Conservation (phyloP, 768 basidiomycete genomes). For the Dentipellis fragilis region DNA sequence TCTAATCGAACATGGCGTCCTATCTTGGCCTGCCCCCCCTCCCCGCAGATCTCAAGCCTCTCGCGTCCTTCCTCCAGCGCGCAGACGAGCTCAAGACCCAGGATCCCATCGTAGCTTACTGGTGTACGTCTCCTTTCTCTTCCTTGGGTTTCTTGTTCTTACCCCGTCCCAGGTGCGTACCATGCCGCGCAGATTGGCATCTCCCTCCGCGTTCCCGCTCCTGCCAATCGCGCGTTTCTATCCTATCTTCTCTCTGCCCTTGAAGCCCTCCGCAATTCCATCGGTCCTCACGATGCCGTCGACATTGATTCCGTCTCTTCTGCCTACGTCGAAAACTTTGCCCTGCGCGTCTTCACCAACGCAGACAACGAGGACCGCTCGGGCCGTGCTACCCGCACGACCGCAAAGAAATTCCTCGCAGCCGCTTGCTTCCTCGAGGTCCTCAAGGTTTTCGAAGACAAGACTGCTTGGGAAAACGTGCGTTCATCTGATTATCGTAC, state of each 20-base stretch:
- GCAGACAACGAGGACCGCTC: slow-evolving; percentile 90
- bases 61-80: slow-evolving; percentile 78
- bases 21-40: slow-evolving; percentile 49
- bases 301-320: slow-evolving; percentile 74
- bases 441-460: slow-evolving; percentile 51
- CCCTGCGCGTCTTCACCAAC: slow-evolving; percentile 72
- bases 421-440: slow-evolving; percentile 93
- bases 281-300: slow-evolving; percentile 70
- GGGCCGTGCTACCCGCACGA: slow-evolving; percentile 72
- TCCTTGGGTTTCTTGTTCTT: neutral
- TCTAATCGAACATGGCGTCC: neutral
- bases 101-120: slow-evolving; percentile 88
- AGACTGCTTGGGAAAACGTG: slow-evolving; percentile 11
- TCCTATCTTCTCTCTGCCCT: slow-evolving; percentile 65
- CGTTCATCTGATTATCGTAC: neutral
- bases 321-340: slow-evolving; percentile 94
- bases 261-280: slow-evolving; percentile 70
- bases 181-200: slow-evolving; percentile 88
- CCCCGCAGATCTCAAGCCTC: slow-evolving; percentile 50
- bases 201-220: slow-evolving; percentile 56
- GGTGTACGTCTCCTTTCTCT: slow-evolving; percentile 55
- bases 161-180: slow-evolving; percentile 57
- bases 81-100: slow-evolving; percentile 77
- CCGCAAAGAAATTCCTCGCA: slow-evolving; percentile 91
- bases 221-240: slow-evolving; percentile 56